Evolutionary conservation across 2,329 filamentous ascomycete species (phyloP), one percentile per base, ranked within the genome.

Genomic region (Lasiodiplodia citricola): DNA sequence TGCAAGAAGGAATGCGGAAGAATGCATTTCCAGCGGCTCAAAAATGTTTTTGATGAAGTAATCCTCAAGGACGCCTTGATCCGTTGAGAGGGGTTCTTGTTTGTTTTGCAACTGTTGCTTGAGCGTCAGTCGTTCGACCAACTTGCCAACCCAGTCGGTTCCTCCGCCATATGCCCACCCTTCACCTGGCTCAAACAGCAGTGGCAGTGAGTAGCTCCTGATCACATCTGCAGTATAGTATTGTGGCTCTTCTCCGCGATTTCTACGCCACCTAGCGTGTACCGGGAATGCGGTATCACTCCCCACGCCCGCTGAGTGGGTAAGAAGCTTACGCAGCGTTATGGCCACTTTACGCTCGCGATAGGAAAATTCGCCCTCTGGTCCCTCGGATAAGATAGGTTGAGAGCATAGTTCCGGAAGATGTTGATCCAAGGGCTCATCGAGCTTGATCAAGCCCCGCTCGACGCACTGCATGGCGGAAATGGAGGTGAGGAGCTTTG

Each of bases 401-500:
- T 70, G 71, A 8, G 66, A 50, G 58, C 75, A 72, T 4, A 79
- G 71, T 51, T 80, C 78, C 0, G 78, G 77, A 21, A 80, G 73
- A 21, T 74, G 69, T 2, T 62, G 66, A 71, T 76, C 77, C 0
- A 80, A 69, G 0, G 76, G 74, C 10, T 74, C 75, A 65, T 80
- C 76, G 0, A 80, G 74, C 2, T 65, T 68, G 13, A 79, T 55
- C 2, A 74, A 70, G 4, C 76, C 77, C 37, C 72, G 73, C 50
- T 80, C 79, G 1, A 81, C 77, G 47, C 76, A 74, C 56, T 80
- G 75, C 69, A 80, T 70, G 3, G 70, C 72, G 47, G 72, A 74
- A 37, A 80, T 75, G 1, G 74, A 72, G 1, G 78, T 79, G 71
- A 80, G 73, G 21, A 81, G 74, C 68, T 81, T 80, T n/a, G 77